These are phyloP conservation scores for Penicillium nordicum DNA, from an alignment of 2,329 filamentous ascomycete genomes.

Conservation along the genomic window DNA sequence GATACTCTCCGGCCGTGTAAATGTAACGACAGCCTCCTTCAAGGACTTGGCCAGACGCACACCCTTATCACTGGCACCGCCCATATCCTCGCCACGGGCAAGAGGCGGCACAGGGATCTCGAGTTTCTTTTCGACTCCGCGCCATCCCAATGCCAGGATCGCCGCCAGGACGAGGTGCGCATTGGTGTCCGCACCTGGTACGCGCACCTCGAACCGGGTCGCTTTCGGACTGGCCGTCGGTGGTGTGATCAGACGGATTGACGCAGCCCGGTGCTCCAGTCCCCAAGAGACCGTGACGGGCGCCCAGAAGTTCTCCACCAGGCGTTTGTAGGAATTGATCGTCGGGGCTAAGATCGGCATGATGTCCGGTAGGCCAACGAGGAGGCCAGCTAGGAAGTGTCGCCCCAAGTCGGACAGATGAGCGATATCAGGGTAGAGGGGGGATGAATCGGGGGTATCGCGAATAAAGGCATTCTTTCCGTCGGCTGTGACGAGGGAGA, in stretches of 20 bases:
- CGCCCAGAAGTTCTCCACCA: slow-evolving; percentile 99
- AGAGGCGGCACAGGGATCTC: slow-evolving; percentile 78
- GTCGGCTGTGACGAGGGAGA: slow-evolving; percentile 77
- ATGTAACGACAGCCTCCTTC: slow-evolving; percentile 76
- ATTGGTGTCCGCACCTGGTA: slow-evolving; percentile 92
- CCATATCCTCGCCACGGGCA: slow-evolving; percentile 78
- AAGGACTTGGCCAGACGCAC: slow-evolving; percentile 77
- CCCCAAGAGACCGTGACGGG: slow-evolving; percentile 98
- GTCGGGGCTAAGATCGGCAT: slow-evolving; percentile 96
- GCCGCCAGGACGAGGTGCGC: slow-evolving; percentile 82
- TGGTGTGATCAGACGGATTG: slow-evolving; percentile 82
- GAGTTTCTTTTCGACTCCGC: slow-evolving; percentile 88
- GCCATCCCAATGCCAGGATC: slow-evolving; percentile 82
- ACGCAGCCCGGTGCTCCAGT: slow-evolving; percentile 88
- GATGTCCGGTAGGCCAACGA: slow-evolving; percentile 85
- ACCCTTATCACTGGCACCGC: slow-evolving; percentile 67
- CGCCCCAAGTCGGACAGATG: slow-evolving; percentile 83
- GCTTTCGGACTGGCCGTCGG: slow-evolving; percentile 80
- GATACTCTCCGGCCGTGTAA: slow-evolving; percentile 73
- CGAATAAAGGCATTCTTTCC: slow-evolving; percentile 82
- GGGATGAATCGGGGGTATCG: slow-evolving; percentile 65
- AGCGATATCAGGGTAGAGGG: slow-evolving; percentile 71
- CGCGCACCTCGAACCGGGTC: slow-evolving; percentile 88
- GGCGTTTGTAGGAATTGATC: slow-evolving; percentile 94
- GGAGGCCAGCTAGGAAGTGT: slow-evolving; percentile 86